Evolutionary conservation across 148 eudicot species (phyloP).

Genomic region (Rhododendron henanense): DNA sequence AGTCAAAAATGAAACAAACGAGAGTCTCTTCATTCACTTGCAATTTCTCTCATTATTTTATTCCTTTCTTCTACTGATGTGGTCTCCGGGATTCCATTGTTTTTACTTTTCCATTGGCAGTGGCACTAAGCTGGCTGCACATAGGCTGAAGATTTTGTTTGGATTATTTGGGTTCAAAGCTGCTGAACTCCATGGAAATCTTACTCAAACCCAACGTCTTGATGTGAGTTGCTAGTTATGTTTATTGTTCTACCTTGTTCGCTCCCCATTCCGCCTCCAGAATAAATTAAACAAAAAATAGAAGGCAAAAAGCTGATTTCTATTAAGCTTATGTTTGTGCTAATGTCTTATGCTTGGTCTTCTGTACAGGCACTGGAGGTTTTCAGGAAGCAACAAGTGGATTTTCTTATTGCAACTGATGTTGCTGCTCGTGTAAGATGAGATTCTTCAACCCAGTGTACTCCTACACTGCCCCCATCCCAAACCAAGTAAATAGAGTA

Average conservation of each 20-base stretch:
- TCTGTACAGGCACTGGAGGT: slow-evolving; percentile 56
- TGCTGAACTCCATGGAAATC: slow-evolving; percentile 86
- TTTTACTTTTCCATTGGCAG: slow-evolving; percentile 33
- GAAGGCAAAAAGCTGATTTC: neutral
- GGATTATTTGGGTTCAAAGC: slow-evolving; percentile 88
- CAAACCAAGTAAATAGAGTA: slow-evolving; percentile 5
- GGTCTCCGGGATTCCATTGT: neutral
- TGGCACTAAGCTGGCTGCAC: slow-evolving; percentile 88
- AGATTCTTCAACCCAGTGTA: neutral
- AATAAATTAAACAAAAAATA: neutral
- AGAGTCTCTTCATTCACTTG: neutral
- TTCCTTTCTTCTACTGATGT: neutral
- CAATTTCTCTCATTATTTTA: neutral
- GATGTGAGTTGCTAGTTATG: slow-evolving; percentile 36
- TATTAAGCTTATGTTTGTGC: neutral
- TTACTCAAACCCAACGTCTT: slow-evolving; percentile 87
- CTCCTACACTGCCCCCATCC: neutral
- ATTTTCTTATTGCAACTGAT: slow-evolving; percentile 91
- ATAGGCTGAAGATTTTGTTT: slow-evolving; percentile 88
- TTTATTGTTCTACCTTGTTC: neutral
- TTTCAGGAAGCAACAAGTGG: slow-evolving; percentile 81
- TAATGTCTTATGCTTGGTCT: neutral
- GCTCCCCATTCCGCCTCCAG: neutral
- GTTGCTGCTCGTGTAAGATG: slow-evolving; percentile 76
- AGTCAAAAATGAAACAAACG: neutral